Base-by-base conservation (phyloP, 2,329 filamentous ascomycete genomes). In the Albifimbria verrucaria region DNA sequence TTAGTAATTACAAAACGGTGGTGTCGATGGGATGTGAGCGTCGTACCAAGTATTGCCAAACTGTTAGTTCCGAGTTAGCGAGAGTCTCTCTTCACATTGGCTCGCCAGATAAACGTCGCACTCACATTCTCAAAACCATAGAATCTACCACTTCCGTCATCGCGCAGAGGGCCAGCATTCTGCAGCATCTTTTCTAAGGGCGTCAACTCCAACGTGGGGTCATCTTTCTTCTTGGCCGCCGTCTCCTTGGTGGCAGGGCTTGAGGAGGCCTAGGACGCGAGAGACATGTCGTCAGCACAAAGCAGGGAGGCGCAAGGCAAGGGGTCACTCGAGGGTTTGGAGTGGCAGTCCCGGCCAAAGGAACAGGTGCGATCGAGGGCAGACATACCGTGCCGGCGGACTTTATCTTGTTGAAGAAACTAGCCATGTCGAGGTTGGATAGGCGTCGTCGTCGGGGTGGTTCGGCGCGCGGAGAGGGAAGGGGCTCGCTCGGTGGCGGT, bases 71-170 rank as follows among this genome's bases (percentile, higher is more conserved):
- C 54, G 52, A 50, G 68, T 79, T 64, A 79, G 77, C 62, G 59
- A 50, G 39, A 51, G 25, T 23, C 12, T n/a, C 11, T 11, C 20
- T 15, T 23, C 10, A 43, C 10, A 21, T 10, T 9, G 52, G 42
- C 46, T 52, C 44, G 54, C 28, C 2, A 12, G 18, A 15, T 47
- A 20, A 39, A n/a, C 21, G 52, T 56, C n/a, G 58, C 49, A 78
- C 90, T 74, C 80, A 97, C 93, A 75, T 99, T 99, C 74, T 99
- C 94, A 70, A 97, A 88, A 17, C 94, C 94, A 74, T 95, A 97
- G 77, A 96, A 99, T 76, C 96, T 96, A 76, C 97, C 94, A 68
- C 90, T 96, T 51, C 94, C 94, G 72, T 97, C 92, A 61, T 82
- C 78, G 65, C 91, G 86, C 60, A 95, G 75, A 2, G 92, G 86